Evolutionary conservation across 176 grass and related monocot genomes (phyloP).

Genomic region (Bothriochloa decipiens): DNA sequence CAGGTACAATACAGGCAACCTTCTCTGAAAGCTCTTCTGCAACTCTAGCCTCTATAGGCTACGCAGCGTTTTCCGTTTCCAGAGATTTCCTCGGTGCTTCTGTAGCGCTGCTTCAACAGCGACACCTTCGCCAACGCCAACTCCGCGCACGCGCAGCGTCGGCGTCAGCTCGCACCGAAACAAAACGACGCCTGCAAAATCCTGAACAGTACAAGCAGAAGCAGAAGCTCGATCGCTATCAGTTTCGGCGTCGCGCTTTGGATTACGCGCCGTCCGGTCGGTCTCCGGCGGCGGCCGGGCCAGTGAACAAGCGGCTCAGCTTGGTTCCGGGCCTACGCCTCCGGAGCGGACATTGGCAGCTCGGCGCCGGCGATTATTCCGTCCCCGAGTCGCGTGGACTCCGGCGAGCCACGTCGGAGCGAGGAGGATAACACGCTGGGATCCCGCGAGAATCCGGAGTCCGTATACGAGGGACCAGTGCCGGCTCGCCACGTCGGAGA

Average conservation of each 20-base stretch:
- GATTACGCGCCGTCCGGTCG: neutral
- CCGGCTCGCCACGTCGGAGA: slow-evolving; percentile 11
- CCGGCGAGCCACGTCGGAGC: slow-evolving; percentile 16
- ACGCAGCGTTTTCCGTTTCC: neutral
- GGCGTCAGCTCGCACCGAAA: no score
- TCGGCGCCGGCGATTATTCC: neutral
- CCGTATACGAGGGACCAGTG: slow-evolving; percentile 23
- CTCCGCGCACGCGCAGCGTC: no score
- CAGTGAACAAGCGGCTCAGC: neutral
- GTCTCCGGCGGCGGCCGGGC: neutral
- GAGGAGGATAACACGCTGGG: slow-evolving; percentile 27
- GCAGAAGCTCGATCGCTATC: neutral
- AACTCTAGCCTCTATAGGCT: no score
- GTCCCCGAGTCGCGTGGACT: neutral
- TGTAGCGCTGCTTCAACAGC: neutral
- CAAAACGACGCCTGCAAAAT: no score
- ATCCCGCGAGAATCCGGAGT: neutral
- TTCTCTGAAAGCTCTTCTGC: no score
- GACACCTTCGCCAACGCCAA: no score
- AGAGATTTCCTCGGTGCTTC: neutral
- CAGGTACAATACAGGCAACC: no score
- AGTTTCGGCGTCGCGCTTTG: neutral
- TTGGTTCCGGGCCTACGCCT: neutral
- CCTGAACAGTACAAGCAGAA: neutral
- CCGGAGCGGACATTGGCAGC: neutral